Conservation (phyloP, 2,329 filamentous ascomycete genomes). For the Pseudopyricularia cyperi region DNA sequence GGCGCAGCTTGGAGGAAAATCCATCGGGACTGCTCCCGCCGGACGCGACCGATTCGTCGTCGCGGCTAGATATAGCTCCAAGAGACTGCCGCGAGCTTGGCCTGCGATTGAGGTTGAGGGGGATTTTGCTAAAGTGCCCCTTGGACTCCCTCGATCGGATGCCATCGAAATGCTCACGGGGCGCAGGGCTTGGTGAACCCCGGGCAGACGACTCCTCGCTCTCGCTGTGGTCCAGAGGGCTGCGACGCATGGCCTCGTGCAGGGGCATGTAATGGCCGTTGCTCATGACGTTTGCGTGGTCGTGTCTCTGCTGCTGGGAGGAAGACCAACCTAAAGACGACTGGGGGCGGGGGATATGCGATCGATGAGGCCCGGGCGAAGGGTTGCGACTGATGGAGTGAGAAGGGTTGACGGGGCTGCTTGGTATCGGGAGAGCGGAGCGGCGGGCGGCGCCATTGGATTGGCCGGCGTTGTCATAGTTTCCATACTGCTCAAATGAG, state of each 20-base stretch:
- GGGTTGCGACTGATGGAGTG: background rate
- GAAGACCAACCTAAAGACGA: too few species aligned
- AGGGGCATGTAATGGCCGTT: background rate
- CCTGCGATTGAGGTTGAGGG: constrained; percentile 11
- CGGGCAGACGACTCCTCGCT: constrained; percentile 21
- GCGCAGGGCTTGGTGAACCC: constrained; percentile 38
- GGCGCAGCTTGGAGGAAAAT: constrained; percentile 7
- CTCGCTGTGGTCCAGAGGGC: constrained; percentile 4
- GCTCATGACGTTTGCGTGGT: background rate
- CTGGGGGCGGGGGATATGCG: background rate
- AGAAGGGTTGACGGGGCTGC: background rate
- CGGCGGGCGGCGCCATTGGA: background rate
- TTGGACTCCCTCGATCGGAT: constrained; percentile 7
- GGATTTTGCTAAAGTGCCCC: constrained; percentile 9
- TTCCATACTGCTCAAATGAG: background rate
- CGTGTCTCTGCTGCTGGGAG: background rate
- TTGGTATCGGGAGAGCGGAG: background rate
- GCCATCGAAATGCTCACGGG: constrained; percentile 14
- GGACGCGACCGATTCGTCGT: constrained; percentile 5
- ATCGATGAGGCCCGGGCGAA: background rate
- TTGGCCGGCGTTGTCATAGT: background rate
- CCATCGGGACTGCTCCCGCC: constrained; percentile 6
- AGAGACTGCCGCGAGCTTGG: constrained; percentile 6
- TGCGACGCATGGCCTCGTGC: background rate
- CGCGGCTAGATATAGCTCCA: background rate